phyloP scores from a whole-genome alignment of 2,329 filamentous ascomycete species.

The Graphilbum ipis-grandicollis region DNA sequence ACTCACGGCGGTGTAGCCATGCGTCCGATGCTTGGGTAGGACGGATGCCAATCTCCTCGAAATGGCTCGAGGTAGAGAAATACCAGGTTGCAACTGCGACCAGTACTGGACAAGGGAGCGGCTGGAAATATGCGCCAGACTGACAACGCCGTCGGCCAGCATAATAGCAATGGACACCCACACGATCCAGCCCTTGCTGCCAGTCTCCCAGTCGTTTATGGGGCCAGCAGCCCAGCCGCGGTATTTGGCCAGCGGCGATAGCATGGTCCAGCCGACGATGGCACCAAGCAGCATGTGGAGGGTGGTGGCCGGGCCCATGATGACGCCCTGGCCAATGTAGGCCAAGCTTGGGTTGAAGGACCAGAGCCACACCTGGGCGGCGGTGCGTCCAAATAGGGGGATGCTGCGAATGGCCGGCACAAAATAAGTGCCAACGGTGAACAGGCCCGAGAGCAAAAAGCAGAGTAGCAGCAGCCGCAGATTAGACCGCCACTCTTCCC shows the following conservation, averaged over 20 bases:
- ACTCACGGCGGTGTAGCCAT: conserved; percentile 10
- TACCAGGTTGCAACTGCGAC: conserved; percentile 1
- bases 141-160: conserved; percentile 84
- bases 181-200: conserved; percentile 96
- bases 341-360: conserved; percentile 92
- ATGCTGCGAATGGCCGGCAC: conserved; percentile 68
- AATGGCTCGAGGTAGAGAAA: too few species aligned
- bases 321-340: conserved; percentile 93
- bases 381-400: conserved; percentile 63
- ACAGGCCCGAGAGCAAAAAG: conserved; percentile 40
- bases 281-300: conserved; percentile 91
- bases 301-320: conserved; percentile 93
- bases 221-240: conserved; percentile 79
- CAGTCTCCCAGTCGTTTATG: conserved; percentile 75
- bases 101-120: conserved; percentile 16
- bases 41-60: too few species aligned
- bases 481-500: conserved; percentile 24
- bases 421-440: conserved; percentile 81
- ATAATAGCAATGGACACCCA: conserved; percentile 95
- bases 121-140: conserved; percentile 60
- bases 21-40: conserved; percentile 2
- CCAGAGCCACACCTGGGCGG: conserved; percentile 80
- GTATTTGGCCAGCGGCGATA: conserved; percentile 76
- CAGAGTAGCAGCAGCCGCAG: conserved; percentile 37
- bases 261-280: conserved; percentile 71